Evolutionary conservation across 306 rosid species (phyloP), one percentile per base, ranked within the genome.

Genomic region (Vigna hirtella): DNA sequence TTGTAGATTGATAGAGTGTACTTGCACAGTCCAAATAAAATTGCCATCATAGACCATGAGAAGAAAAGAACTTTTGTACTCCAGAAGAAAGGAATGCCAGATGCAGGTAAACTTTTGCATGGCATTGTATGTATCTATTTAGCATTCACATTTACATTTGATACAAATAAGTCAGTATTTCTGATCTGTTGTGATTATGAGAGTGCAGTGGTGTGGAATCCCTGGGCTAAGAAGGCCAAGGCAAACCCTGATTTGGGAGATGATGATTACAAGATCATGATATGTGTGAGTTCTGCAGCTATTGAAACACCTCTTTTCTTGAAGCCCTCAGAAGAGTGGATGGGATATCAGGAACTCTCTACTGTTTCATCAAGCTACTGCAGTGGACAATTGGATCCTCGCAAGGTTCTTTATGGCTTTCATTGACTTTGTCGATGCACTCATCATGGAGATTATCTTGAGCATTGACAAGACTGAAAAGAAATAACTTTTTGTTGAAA

Each of bases 351-450:
- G 63, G 97, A 92, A 38, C 78, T 92, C 17, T 90, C 93, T 5
- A 77, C 85, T 45, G 95, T 92, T 59, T 90, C 88, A 30, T 92
- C 97, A 36, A 92, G 97, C 87, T 92, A 92, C 74, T 92, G 95
- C 83, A 92, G 95, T 53, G 94, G 97, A 49, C 97, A 92, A 74
- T 73, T 92, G 81, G 97, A 92, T 76, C 97, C 97, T 81, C 62
- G 82, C 2, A 87, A 57, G 85, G 94, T 92, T 78, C 85, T 92
- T 74, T 74, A 81, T 64, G 93, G 94, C 76, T 67, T 84, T 70
- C 89, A 73, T 71, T 83, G 80, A 87, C 61, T 51, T 62, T 13
- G 47, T 65, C 40, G 24, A 28, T 24, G 78, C 70, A 52, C 59
- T 79, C 45, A 77, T 30, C 34, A 64, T 62, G 74, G 36, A 77